Percentiles rank a stretch among this genome's conserved stretches.
phyloP scores from a whole-genome alignment of 1,284 basidiomycete genomes.

The Rhodotorula sp. region DNA sequence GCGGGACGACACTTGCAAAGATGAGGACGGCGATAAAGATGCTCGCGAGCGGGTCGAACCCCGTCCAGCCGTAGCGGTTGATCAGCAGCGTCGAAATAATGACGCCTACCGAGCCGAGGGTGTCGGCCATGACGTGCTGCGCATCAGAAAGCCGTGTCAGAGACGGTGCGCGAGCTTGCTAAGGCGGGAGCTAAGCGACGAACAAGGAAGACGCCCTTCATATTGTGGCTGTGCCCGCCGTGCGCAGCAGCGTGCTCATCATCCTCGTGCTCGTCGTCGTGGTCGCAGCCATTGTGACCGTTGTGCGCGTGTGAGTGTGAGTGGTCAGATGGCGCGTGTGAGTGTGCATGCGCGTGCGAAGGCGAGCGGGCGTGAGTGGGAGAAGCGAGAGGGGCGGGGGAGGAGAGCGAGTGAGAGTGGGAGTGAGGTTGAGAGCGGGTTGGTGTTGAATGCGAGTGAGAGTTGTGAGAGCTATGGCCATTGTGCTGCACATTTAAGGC shows the following conservation, averaged over 20 bases:
- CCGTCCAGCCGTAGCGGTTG: constrained; percentile 97
- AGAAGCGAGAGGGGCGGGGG: not conserved
- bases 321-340: constrained; percentile 13
- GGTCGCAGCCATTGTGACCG: constrained; percentile 30
- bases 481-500: constrained; percentile 10
- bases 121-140: constrained; percentile 56
- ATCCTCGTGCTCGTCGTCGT: constrained; percentile 57
- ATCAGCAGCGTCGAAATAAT: constrained; percentile 96
- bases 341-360: constrained; percentile 1
- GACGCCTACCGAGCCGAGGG: constrained; percentile 87
- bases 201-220: constrained; percentile 98
- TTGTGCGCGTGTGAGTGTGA: constrained; percentile 24
- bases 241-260: constrained; percentile 48
- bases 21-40: constrained; percentile 95
- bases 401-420: not conserved
- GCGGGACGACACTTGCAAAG: constrained; percentile 88
- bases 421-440: constrained; percentile 3
- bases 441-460: constrained; percentile 4
- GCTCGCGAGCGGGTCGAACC: constrained; percentile 97
- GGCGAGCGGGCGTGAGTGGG: not conserved
- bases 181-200: constrained; percentile 45
- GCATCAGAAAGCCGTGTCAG: constrained; percentile 7
- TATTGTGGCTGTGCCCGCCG: constrained; percentile 86
- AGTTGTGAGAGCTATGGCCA: constrained; percentile 17
- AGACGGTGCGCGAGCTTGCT: not conserved